Evolutionary conservation across 202 grass and related monocot species (phyloP).

Genomic region (Panicum virgatum): DNA sequence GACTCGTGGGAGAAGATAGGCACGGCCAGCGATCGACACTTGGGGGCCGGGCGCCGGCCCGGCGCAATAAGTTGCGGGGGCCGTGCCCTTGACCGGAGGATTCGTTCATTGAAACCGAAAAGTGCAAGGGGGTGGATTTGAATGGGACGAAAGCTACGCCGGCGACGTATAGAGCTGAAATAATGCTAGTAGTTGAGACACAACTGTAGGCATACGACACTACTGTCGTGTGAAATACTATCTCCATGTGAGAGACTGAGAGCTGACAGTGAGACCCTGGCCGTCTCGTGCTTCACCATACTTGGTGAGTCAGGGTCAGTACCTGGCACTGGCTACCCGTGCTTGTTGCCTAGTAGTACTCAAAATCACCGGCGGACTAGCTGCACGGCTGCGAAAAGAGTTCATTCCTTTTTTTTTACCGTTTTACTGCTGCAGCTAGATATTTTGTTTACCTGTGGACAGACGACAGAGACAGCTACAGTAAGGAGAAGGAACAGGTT

Average conservation of each 20-base stretch:
- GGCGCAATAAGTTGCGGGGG: not conserved
- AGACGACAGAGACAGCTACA: not conserved
- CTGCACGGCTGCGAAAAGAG: not conserved
- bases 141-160: not conserved
- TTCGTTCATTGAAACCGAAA: slow-evolving; percentile 19
- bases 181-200: not conserved
- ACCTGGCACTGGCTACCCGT: too few relatives aligned
- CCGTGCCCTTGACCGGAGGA: not conserved
- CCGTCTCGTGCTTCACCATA: not conserved
- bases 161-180: not conserved
- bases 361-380: not conserved
- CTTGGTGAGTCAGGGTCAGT: not conserved
- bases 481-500: not conserved
- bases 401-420: not conserved
- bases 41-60: not conserved
- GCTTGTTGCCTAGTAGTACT: too few relatives aligned
- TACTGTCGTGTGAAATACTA: too few relatives aligned
- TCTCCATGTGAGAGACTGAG: not conserved
- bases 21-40: slow-evolving; percentile 13
- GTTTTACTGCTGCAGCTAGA: not conserved
- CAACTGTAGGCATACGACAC: too few relatives aligned
- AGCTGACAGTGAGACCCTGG: not conserved
- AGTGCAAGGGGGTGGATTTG: not conserved
- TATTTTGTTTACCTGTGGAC: not conserved
- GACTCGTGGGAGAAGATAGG: not conserved